phyloP scores from a whole-genome alignment of 306 rosid species.

The barrel medic (Medicago truncatula) region MtrunA17r5.0-ANR NC_053048.1:49792501-49793000 shows the following conservation, averaged over 20 bases:
- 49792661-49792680: neutral
- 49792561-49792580: slow-evolving; percentile 78
- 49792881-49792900: too few species aligned
- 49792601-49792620: slow-evolving; percentile 67
- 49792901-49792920: too few species aligned
- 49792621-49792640: slow-evolving; percentile 58
- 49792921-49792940: too few species aligned
- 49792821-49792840: too few species aligned
- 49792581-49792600: slow-evolving; percentile 83
- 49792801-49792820: too few species aligned
- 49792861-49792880: too few species aligned
- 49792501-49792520: slow-evolving; percentile 62
- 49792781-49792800: neutral
- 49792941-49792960: too few species aligned
- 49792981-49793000: too few species aligned
- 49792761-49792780: neutral
- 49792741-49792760: neutral
- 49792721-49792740: neutral
- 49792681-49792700: neutral
- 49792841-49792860: too few species aligned
- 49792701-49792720: slow-evolving; percentile 1
- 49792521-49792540: slow-evolving; percentile 87
- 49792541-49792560: slow-evolving; percentile 76
- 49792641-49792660: slow-evolving; percentile 48
- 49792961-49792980: too few species aligned